Base-by-base conservation (phyloP, 345 rosid genomes). In the Psidium guajava region DNA sequence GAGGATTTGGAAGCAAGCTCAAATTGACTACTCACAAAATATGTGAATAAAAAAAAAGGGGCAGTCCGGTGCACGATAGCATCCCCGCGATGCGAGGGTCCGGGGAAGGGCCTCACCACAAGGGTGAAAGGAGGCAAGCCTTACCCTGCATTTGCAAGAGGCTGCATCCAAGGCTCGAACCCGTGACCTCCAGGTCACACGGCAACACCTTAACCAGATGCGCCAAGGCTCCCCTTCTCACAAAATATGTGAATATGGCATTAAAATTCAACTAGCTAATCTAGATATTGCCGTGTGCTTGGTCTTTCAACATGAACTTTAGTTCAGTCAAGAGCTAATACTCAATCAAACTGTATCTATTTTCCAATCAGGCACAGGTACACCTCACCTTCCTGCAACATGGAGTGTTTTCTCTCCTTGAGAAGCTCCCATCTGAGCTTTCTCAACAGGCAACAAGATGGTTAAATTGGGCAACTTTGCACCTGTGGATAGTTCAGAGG, bases 381-480 rank as follows among this genome's bases (percentile, higher is more conserved):
- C 57, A 20, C 54, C n/a, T 90, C 85, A 96, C 97, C 97, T 92
- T 90, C 93, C 95, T 42, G 97, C 91, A 84, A 96, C 90, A n/a
- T 91, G 90, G 44, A 95, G 88, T 81, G 91, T 89, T 90, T 91
- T 94, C 87, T 90, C 96, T 84, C 94, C 94, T 85, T 87, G 83
- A 47, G 92, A 83, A 80, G 92, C 89, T n/a, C 54, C 80, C 54
- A 95, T 47, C 84, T 91, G 90, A 69, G 91, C 85, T 86, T 87
- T 91, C 86, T 92, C 95, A 55, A 88, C 81, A n/a, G 99, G 90
- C 88, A 96, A 91, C 86, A 93, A 86, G 87, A 96, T 61, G 73
- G 87, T 93, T n/a, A 96, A 83, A 82, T 90, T 94, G 84, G 99
- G 96, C 82, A 96, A 86, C 90, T 91, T 94, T 44, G 95, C 95